Evolutionary conservation across 345 rosid species (phyloP).

Genomic region (Litchi chinensis): DNA sequence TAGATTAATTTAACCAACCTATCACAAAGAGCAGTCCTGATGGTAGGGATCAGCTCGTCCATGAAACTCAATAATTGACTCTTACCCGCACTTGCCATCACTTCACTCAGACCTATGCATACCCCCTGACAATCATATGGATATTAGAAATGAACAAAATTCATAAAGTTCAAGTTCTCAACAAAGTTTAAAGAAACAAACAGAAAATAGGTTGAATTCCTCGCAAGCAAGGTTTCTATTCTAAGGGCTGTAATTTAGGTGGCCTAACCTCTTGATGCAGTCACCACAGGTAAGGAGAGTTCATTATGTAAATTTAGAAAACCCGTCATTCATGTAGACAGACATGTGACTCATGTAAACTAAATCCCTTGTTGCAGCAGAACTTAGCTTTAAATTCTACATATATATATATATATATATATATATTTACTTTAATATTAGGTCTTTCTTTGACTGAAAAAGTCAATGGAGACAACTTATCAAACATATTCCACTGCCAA

Average conservation of each 20-base stretch:
- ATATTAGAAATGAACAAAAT: slow-evolving; percentile 18
- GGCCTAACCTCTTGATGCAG: neutral
- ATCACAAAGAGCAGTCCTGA: slow-evolving; percentile 95
- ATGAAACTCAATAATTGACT: slow-evolving; percentile 89
- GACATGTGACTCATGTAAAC: neutral
- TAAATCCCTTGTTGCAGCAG: neutral
- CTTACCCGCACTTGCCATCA: slow-evolving; percentile 97
- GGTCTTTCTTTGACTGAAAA: neutral
- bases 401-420: neutral
- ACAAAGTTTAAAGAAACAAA: neutral
- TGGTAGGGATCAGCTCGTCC: slow-evolving; percentile 94
- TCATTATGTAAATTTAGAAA: neutral
- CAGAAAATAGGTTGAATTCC: neutral
- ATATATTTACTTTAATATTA: neutral
- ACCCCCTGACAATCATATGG: slow-evolving; percentile 68
- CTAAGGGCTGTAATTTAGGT: neutral
- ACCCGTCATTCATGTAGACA: neutral
- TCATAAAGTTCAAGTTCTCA: neutral
- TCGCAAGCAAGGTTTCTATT: neutral
- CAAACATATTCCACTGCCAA: neutral
- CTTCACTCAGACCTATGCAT: slow-evolving; percentile 97
- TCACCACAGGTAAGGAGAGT: neutral
- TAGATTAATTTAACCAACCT: slow-evolving; percentile 47
- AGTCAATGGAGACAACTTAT: neutral
- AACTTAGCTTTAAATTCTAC: slow-evolving; percentile 2